Base-by-base conservation (phyloP, 345 rosid genomes). In the Zanthoxylum bungeanum region DNA sequence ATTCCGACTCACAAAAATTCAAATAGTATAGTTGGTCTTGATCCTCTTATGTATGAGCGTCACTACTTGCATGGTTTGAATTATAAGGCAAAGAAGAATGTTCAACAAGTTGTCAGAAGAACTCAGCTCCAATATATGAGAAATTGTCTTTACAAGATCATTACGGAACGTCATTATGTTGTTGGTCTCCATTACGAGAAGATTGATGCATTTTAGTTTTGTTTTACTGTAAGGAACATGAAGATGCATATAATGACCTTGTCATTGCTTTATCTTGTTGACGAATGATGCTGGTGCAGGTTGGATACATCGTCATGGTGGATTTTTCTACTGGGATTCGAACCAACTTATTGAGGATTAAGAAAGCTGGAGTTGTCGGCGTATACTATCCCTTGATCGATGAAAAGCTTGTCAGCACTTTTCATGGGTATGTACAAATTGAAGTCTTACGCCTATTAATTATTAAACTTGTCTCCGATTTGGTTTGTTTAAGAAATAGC, bases 251-350 rank as follows among this genome's bases (percentile, higher is more conserved):
- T 17, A 8, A 1, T 58, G 40, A 17, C 21, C 53, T 7, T 44
- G 16, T 28, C 14, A 44, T 17, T 25, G n/a, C 68, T 17, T 17
- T 21, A 19, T 50, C 51, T 21, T 50, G 33, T 52, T 1, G 10
- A 30, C 37, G 37, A 22, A 52, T 70, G 63, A n/a, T 73, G 49
- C 51, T 47, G 16, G 12, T 80, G 71, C 84, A 92, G 99, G 99
- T 84, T 66, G 99, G 99, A 64, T 95, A 92, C 81, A 86, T 92
- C 63, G 93, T 92, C 60, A 89, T 91, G 98, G 80, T 83, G 64
- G 96, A 95, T 72, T 90, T 82, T 70, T 73, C 58, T 17, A 83
- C 91, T 19, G 91, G 96, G 5, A 27, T 33, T 66, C 85, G 91
- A 83, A 83, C 46, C 71, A 85, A 80, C 67, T 74, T 92, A 16